Percentiles rank a stretch among this genome's conserved stretches.
Evolutionary conservation across 2,329 filamentous ascomycete species (phyloP).

Genomic region (Monosporascus cannonballus): DNA sequence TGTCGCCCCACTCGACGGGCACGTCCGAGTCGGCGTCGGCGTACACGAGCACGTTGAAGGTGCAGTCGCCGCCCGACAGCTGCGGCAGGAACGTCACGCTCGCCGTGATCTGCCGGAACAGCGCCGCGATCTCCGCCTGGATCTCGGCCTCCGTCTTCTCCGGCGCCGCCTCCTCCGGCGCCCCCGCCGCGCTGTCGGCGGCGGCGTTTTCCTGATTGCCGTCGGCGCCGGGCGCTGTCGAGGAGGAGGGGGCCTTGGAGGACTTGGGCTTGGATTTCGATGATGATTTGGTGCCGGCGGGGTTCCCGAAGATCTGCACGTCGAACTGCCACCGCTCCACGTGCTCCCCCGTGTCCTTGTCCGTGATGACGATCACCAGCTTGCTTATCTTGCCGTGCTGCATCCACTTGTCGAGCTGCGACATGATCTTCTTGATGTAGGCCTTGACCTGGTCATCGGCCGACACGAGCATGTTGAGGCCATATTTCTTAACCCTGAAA

Average conservation of each 20-base stretch:
- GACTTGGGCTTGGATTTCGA: conserved; percentile 28
- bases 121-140: conserved; percentile 89
- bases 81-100: conserved; percentile 96
- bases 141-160: conserved; percentile 86
- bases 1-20: conserved; percentile 97
- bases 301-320: conserved; percentile 40
- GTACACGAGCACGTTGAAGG: conserved; percentile 97
- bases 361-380: conserved; percentile 92
- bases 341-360: conserved; percentile 94
- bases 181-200: conserved; percentile 30
- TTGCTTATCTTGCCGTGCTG: conserved; percentile 93
- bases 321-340: conserved; percentile 98
- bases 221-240: conserved; percentile 36
- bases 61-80: conserved; percentile 79
- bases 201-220: conserved; percentile 64
- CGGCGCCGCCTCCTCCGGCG: conserved; percentile 25
- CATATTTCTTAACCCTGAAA: conserved; percentile 86
- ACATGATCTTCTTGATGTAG: conserved; percentile 99
- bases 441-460: conserved; percentile 97
- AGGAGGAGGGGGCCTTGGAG: conserved; percentile 42
- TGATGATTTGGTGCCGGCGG: conserved; percentile 28
- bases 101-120: conserved; percentile 96
- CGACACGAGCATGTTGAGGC: conserved; percentile 95
- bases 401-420: conserved; percentile 97
- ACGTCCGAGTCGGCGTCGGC: conserved; percentile 95